These are phyloP conservation scores for Podila clonocystis DNA, from an alignment of 192 early-diverging fungal species.

Conservation along the genomic window DNA sequence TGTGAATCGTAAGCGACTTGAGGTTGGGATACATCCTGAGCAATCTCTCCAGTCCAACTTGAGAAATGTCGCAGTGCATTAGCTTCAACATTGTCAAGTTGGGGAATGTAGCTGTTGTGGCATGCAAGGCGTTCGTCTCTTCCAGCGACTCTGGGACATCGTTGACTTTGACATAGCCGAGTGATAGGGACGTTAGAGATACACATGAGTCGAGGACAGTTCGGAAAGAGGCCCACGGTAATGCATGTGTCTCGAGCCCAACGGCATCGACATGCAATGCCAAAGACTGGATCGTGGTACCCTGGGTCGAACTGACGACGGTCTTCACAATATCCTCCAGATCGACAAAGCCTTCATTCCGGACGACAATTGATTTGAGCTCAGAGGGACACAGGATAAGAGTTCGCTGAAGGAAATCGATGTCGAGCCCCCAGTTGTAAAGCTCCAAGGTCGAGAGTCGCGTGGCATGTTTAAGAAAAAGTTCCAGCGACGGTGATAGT, in stretches of 20 bases:
- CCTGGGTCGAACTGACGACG: background rate
- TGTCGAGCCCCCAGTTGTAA: slow-evolving; percentile 13
- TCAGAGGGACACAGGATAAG: background rate
- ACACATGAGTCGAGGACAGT: slow-evolving; percentile 1
- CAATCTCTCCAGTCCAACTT: slow-evolving; percentile 5
- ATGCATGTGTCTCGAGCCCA: slow-evolving; percentile 15
- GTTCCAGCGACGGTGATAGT: slow-evolving; percentile 1
- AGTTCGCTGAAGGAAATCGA: slow-evolving; percentile 9
- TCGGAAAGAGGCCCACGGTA: slow-evolving; percentile 17
- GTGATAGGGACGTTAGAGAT: slow-evolving; percentile 9
- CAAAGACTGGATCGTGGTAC: slow-evolving; percentile 3
- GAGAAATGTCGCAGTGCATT: slow-evolving; percentile 22
- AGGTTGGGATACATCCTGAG: slow-evolving; percentile 27
- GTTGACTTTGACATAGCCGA: slow-evolving; percentile 15
- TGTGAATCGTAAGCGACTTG: background rate
- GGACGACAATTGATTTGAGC: slow-evolving; percentile 7
- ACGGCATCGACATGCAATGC: slow-evolving; percentile 11
- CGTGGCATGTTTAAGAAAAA: background rate
- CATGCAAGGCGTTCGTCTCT: slow-evolving; percentile 18
- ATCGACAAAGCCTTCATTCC: slow-evolving; percentile 22
- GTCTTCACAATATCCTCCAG: slow-evolving; percentile 17
- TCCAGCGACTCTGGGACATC: slow-evolving; percentile 20
- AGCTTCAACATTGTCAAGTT: slow-evolving; percentile 7
- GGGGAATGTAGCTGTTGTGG: slow-evolving; percentile 16
- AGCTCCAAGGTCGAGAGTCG: slow-evolving; percentile 4